Percentiles rank a stretch among this genome's conserved stretches.
Evolutionary conservation across 768 basidiomycete species (phyloP).

Genomic region (Boletus rufocinnamomeus): DNA sequence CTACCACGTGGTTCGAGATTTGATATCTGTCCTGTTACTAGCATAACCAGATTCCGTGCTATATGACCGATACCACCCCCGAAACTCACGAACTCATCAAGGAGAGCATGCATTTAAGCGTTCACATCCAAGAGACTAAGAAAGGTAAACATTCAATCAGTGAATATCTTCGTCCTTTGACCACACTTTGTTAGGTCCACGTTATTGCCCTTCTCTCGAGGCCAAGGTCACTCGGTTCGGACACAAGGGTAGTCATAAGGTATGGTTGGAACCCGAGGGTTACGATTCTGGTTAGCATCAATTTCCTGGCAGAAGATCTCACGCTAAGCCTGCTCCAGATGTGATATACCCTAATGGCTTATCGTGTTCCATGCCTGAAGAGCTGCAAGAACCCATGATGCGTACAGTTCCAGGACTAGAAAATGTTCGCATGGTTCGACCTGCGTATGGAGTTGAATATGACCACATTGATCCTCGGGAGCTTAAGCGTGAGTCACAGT

Average conservation of each 20-base stretch:
- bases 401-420: slow-evolving; percentile 84
- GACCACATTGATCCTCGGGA: slow-evolving; percentile 89
- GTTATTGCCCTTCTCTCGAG: slow-evolving; percentile 91
- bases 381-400: slow-evolving; percentile 81
- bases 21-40: slow-evolving; percentile 30
- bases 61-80: slow-evolving; percentile 69
- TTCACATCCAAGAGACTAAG: slow-evolving; percentile 88
- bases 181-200: slow-evolving; percentile 56
- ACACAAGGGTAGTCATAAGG: slow-evolving; percentile 64
- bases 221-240: slow-evolving; percentile 82
- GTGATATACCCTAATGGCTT: slow-evolving; percentile 90
- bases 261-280: slow-evolving; percentile 93
- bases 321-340: slow-evolving; percentile 44
- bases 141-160: slow-evolving; percentile 53
- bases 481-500: slow-evolving; percentile 55
- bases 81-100: slow-evolving; percentile 74
- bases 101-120: slow-evolving; percentile 72
- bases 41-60: slow-evolving; percentile 75
- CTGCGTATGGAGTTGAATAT: slow-evolving; percentile 93
- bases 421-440: slow-evolving; percentile 77
- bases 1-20: background rate
- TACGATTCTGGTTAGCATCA: slow-evolving; percentile 74
- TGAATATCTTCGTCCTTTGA: background rate
- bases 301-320: background rate
- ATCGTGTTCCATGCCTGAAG: slow-evolving; percentile 85